Evolutionary conservation across 257 asterid genomes (phyloP), one percentile per base, ranked within the genome.

Genomic region (Eustoma russellianum): DNA sequence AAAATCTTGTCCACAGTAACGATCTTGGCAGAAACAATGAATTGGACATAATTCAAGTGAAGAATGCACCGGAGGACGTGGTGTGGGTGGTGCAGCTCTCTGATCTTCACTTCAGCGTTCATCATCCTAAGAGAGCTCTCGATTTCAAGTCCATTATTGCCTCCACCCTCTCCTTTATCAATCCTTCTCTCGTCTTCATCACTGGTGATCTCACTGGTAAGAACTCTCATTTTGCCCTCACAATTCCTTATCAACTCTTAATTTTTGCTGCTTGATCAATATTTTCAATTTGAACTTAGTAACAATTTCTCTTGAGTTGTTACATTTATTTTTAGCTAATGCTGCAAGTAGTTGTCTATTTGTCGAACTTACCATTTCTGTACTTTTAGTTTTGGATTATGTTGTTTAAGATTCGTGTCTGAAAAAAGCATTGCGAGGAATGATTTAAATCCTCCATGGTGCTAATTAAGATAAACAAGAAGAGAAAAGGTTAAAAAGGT

Each of bases 191-290:
- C n/a, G 97, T 92, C 61, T 77, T 92, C 66, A 64, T 92, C 79
- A 92, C 99, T 52, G 97, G 99, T 61, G 99, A 92, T 70, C 97
- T 92, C 66, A 92, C 99, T 41, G 96, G 97, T 89, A 53, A 56
- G 66, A 64, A 3, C 30, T 10, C n/a, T 10, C 38, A 17, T 38
- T 54, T 17, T 41, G 61, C 10, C 7, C 6, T 17, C 46, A 34
- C 17, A 0, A 8, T 16, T 17, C 18, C 62, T 17, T 13, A 4
- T 9, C 35, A 33, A n/a, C 8, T 33, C 34, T 46, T 10, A 6
- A 3, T 18, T 5, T 46, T 38, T 24, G 30, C 2, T 24, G 30
- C 30, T 24, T 24, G 3, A 24, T 24, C 30, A 0, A 24, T 24
- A 24, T 24, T 24, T 24, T 0, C 30, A 24, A 24, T 24, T 24